Evolutionary conservation across 345 rosid species (phyloP).

Genomic region (Eucalyptus albens): DNA sequence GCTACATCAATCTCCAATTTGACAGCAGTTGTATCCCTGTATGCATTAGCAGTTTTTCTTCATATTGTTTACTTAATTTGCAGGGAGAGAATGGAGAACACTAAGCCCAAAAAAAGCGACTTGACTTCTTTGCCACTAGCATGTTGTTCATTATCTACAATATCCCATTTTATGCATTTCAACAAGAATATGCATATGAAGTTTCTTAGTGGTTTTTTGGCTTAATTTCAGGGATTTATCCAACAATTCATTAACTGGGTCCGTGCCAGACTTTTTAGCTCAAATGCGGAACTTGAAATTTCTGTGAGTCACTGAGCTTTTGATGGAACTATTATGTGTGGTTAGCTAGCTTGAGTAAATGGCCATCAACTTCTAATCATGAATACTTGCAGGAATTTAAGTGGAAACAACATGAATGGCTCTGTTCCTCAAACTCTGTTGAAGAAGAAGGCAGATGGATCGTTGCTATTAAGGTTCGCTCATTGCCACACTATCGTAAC

Average conservation of each 20-base stretch:
- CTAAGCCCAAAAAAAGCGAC: neutral
- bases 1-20: too few relatives aligned
- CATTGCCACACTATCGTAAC: neutral
- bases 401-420: conserved; percentile 28
- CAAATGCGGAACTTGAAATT: conserved; percentile 10
- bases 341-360: neutral
- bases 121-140: neutral
- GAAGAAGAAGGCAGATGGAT: conserved; percentile 12
- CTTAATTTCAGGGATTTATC: conserved; percentile 42
- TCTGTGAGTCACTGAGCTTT: conserved; percentile 28
- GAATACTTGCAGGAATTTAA: conserved; percentile 12
- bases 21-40: too few relatives aligned
- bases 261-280: conserved; percentile 22
- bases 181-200: neutral
- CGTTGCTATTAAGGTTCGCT: neutral
- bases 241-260: conserved; percentile 29
- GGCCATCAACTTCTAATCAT: neutral
- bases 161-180: neutral
- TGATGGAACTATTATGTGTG: neutral
- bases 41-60: too few relatives aligned
- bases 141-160: neutral
- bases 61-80: neutral
- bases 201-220: neutral
- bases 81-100: neutral
- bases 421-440: conserved; percentile 14